Conservation (phyloP, 2,329 filamentous ascomycete genomes). For the Beauveria australis region DNA sequence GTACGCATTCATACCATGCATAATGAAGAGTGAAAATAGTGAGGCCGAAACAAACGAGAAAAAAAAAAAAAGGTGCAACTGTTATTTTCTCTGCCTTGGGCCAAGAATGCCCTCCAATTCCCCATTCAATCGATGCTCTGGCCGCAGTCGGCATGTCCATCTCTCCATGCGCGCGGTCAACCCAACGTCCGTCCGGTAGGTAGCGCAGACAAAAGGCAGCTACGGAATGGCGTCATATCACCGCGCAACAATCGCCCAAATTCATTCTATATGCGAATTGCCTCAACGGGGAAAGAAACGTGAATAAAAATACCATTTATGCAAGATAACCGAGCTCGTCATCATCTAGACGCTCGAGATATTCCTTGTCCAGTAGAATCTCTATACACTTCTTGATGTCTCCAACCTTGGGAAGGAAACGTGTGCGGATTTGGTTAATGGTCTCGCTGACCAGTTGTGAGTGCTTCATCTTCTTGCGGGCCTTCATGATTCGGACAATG, state of each 20-base stretch:
- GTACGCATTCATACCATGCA: background rate
- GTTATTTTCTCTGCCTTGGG: background rate
- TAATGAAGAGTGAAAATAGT: background rate
- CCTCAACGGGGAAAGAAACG: background rate
- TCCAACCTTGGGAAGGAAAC: conserved; percentile 84
- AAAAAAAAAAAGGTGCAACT: too few species aligned
- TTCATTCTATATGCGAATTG: background rate
- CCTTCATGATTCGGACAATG: conserved; percentile 99
- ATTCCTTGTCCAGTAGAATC: conserved; percentile 97
- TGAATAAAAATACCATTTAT: conserved; percentile 31
- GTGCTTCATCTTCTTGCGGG: conserved; percentile 98
- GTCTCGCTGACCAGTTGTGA: conserved; percentile 88
- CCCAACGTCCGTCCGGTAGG: background rate
- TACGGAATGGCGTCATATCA: background rate
- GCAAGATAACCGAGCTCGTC: conserved; percentile 94
- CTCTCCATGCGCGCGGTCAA: background rate
- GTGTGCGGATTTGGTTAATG: conserved; percentile 86
- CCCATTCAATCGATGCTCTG: background rate
- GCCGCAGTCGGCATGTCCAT: background rate
- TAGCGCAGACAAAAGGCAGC: background rate
- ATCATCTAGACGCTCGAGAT: conserved; percentile 88
- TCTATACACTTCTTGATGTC: conserved; percentile 99
- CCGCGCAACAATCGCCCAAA: background rate
- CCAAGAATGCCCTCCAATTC: background rate
- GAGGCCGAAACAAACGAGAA: background rate